Base-by-base conservation (phyloP, 352 stramenopile species). In the Globisporangium uncinulatum region DNA sequence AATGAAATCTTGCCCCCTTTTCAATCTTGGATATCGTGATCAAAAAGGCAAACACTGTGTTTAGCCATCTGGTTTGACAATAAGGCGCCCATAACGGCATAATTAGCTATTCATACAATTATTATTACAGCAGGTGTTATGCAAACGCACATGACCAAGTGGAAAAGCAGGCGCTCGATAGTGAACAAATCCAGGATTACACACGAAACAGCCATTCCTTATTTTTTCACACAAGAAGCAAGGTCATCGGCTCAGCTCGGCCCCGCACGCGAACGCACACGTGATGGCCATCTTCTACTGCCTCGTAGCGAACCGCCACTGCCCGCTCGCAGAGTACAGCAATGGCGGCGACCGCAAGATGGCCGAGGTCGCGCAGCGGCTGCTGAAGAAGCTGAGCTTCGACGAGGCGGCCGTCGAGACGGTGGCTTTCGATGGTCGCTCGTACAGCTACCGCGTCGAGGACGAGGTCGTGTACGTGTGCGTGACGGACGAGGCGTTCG, bases 281-380 rank as follows among this genome's bases (percentile, higher is more conserved):
- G 47, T 8, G n/a, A 89, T 95, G 85, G 69, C 83, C 56, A 95
- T 95, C 68, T 93, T 81, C 66, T 95, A 94, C 75, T 95, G 83
- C 62, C 73, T 95, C 10, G 74, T 95, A 54, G 85, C 83, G 48
- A 95, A 95, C 65, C 71, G 69, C 54, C 62, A 89, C 76, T 92
- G 81, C 45, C 69, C 85, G 56, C 69, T 95, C 54, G 76, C 83
- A 17, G 83, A 95, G 69, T 79, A 83, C 66, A 90, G 81, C 70
- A 90, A 91, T 41, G 76, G 73, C 51, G 83, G 83, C 47, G 77
- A 91, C 66, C 88, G 90, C 66, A 86, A 86, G 65, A 92, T 94
- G 82, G 87, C 72, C 68, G 83, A 95, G 54, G 88, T 95, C 52
- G 85, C 85, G 32, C 74, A 86, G 61, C 88, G 89, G 72, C 70